Evolutionary conservation across 2,329 filamentous ascomycete genomes (phyloP).

Genomic region (Fonsecaea pedrosoi): DNA sequence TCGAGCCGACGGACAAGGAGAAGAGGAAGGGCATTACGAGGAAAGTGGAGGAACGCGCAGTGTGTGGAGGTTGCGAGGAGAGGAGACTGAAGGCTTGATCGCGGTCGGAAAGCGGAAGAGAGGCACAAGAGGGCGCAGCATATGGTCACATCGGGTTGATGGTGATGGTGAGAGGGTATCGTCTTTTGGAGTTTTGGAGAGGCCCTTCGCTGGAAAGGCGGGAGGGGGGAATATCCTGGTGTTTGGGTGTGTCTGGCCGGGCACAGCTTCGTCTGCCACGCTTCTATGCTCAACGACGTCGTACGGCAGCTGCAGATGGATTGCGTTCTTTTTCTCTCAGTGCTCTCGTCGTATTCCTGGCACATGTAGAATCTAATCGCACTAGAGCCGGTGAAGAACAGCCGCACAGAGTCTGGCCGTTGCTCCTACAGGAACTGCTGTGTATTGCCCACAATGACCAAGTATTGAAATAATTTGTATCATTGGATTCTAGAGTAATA

Average conservation of each 20-base stretch:
- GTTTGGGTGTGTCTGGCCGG: background rate
- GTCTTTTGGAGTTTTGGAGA: background rate
- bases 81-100: conserved; percentile 63
- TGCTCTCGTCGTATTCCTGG: background rate
- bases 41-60: conserved; percentile 60
- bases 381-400: background rate
- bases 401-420: background rate
- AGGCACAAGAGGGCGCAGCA: no score
- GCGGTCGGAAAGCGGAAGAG: background rate
- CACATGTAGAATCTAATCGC: background rate
- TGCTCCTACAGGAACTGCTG: background rate
- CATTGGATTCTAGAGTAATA: background rate
- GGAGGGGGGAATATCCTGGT: background rate
- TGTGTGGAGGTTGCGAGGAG: conserved; percentile 69
- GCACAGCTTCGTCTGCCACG: background rate
- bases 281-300: background rate
- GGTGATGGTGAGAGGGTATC: background rate
- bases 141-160: background rate
- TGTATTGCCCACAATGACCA: background rate
- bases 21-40: conserved; percentile 51
- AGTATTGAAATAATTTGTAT: background rate
- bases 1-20: conserved; percentile 53
- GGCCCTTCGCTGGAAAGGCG: background rate
- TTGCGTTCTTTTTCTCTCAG: background rate
- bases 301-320: background rate